Evolutionary conservation across 352 stramenopile genomes (phyloP).

Genomic region (Globisporangium cystogenes): DNA sequence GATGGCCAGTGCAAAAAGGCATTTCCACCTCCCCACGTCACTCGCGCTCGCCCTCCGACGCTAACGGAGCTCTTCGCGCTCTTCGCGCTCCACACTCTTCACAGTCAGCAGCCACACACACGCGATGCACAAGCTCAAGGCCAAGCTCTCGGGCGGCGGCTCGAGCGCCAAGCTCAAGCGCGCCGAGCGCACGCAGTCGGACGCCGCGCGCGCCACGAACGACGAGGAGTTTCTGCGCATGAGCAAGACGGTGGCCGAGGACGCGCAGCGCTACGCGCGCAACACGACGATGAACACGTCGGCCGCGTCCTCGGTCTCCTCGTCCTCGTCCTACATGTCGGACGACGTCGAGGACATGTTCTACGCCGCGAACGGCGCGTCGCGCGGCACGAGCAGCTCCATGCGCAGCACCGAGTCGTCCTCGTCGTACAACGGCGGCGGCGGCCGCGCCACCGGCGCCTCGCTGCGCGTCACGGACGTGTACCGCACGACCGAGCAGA

Average conservation of each 20-base stretch:
- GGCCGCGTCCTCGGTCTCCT: constrained; percentile 11
- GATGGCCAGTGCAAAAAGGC: background rate
- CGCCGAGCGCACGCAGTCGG: constrained; percentile 18
- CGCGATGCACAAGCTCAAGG: constrained; percentile 65
- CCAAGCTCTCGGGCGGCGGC: constrained; percentile 24
- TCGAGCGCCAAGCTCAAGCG: constrained; percentile 33
- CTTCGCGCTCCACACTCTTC: background rate
- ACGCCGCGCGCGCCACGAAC: constrained; percentile 15
- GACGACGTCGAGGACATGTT: constrained; percentile 75
- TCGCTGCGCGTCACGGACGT: constrained; percentile 25
- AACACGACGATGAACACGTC: constrained; percentile 26
- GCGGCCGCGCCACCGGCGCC: constrained; percentile 11
- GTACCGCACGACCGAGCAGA: constrained; percentile 59
- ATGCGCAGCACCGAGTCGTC: constrained; percentile 8
- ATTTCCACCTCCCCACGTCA: background rate
- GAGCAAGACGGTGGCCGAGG: constrained; percentile 35
- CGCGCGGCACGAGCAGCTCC: background rate
- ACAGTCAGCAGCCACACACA: constrained; percentile 1
- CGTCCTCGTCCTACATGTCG: constrained; percentile 24
- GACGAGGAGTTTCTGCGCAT: constrained; percentile 38
- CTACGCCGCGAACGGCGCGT: constrained; percentile 23
- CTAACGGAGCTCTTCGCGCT: background rate
- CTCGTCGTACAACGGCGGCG: too few species aligned
- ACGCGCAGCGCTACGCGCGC: constrained; percentile 26
- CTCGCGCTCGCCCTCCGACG: background rate